phyloP scores from a whole-genome alignment of 176 grass and related monocot genomes.

The Eragrostis nindensis region DNA sequence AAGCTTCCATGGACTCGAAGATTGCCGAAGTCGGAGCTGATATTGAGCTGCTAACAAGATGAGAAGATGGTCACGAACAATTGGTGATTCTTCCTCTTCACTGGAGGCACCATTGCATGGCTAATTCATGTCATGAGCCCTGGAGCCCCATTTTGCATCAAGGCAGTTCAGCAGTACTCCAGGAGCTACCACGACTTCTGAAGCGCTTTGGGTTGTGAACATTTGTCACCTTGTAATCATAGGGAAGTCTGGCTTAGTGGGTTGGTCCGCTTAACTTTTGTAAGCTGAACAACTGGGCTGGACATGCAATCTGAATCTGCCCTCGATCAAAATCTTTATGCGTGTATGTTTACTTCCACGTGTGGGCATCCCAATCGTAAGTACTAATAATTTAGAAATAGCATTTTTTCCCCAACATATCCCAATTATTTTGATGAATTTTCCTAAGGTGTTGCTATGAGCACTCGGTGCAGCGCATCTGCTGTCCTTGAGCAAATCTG shows the following conservation, averaged over 20 bases:
- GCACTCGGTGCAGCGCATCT: too few relatives aligned
- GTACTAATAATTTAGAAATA: background rate
- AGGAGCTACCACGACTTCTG: background rate
- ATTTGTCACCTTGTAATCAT: conserved; percentile 24
- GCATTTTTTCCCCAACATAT: background rate
- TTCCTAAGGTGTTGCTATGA: background rate
- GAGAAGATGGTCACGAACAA: background rate
- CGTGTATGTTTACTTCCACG: background rate
- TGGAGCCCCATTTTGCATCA: background rate
- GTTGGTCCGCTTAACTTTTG: background rate
- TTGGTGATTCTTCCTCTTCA: background rate
- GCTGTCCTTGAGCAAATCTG: too few relatives aligned
- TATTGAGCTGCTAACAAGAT: conserved; percentile 77
- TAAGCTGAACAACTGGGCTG: background rate
- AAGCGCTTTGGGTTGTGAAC: background rate
- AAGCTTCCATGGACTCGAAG: conserved; percentile 74
- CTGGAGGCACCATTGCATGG: background rate
- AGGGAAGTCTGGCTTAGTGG: background rate
- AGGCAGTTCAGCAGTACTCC: background rate
- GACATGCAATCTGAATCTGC: background rate
- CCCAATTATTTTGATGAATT: background rate
- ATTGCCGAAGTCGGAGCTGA: conserved; percentile 81
- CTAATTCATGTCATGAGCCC: background rate
- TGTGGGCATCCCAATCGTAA: background rate
- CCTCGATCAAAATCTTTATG: background rate